Evolutionary conservation across 1,139 yeast species (phyloP), one percentile per base, ranked within the genome.

Genomic region (Maudiozyma humilis): DNA sequence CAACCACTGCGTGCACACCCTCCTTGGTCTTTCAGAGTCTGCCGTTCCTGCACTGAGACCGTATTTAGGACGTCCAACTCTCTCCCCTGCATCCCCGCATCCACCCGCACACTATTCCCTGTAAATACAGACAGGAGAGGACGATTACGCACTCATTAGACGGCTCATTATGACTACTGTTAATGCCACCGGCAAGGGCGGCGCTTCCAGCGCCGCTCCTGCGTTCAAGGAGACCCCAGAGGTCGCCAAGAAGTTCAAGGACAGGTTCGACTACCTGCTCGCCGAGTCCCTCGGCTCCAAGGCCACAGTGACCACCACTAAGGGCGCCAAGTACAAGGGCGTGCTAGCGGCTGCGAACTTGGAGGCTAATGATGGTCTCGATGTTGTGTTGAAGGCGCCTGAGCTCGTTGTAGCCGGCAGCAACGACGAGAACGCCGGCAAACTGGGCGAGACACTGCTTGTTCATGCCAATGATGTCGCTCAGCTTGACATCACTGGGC

Each of bases 321-420:
- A 83, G 1, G 93, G 91, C 7, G 70, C 75, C 3, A 66, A 73
- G 34, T 74, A 76, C 54, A 65, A 68, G 33, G 95, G 95, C n/a
- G 59, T 77, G 13, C 65, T 85, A 48, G 64, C 68, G 27, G 68
- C 68, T 12, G 66, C 71, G 36, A 73, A 74, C 32, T 61, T 68
- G 42, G 66, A 64, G 41, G 72, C 62, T 32, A 63, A 57, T 41
- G 61, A 53, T 5, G 62, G 67, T 2, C 59, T 78, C 37, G 77
- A 84, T 4, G 71, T 80, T 20, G 75, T 76, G 12, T 62, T 83
- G 45, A 70, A 72, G 46, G 70, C 63, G 47, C 83, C 83, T 3
- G 64, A 72, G 39, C 63, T 73, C 51, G 54, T 70, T 38, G 27
- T 10, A 6, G 10, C 6, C 10, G 27, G 10, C 8, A 62, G 63